Conservation (phyloP, 192 early-diverging fungal genomes). For the Hyaloraphidium curvatum region DNA sequence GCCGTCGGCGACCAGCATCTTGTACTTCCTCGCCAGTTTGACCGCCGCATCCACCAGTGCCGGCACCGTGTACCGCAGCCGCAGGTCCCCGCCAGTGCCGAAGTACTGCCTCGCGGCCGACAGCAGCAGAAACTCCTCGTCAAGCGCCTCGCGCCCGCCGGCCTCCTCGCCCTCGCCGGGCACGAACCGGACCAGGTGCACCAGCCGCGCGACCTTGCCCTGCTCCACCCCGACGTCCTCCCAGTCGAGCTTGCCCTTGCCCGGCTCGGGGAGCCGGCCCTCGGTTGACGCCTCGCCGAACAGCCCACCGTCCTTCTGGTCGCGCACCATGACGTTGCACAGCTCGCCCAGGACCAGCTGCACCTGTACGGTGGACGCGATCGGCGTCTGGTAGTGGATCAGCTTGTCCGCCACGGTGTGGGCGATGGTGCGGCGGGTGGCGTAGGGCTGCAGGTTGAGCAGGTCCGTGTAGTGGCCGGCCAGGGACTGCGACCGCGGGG, state of each 20-base stretch:
- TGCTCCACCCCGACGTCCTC: conserved; percentile 88
- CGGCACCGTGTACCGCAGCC: conserved; percentile 82
- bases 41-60: conserved; percentile 55
- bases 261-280: neutral
- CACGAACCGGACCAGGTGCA: conserved; percentile 18
- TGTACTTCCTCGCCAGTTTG: conserved; percentile 33
- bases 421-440: conserved; percentile 64
- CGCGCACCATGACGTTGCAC: conserved; percentile 57
- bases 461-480: conserved; percentile 63
- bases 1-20: no score
- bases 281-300: conserved; percentile 21
- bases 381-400: conserved; percentile 15
- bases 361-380: conserved; percentile 51
- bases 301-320: conserved; percentile 54
- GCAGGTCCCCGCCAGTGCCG: conserved; percentile 68
- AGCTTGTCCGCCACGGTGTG: conserved; percentile 45
- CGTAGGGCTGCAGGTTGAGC: conserved; percentile 61
- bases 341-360: conserved; percentile 59
- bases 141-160: no score
- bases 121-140: conserved; percentile 67
- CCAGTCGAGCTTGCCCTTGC: conserved; percentile 34
- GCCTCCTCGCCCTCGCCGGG: no score
- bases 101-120: conserved; percentile 69
- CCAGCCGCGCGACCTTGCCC: conserved; percentile 54
- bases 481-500: conserved; percentile 42